Conservation (phyloP, 345 rosid genomes). For the Sisymbrium altissimum region DNA sequence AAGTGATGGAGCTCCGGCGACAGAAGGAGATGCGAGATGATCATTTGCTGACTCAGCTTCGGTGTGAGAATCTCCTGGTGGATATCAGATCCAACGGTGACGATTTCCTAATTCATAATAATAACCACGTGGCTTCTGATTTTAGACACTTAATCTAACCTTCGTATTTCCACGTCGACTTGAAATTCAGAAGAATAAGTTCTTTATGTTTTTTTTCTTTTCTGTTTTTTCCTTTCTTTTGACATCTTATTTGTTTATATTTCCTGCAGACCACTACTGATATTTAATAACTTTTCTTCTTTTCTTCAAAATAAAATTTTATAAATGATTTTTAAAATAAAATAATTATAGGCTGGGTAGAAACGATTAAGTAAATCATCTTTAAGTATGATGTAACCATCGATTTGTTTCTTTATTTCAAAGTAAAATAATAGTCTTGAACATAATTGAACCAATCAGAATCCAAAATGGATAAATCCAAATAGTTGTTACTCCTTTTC, state of each 20-base stretch:
- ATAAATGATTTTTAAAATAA: background rate
- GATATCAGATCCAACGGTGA: constrained; percentile 65
- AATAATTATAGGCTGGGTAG: background rate
- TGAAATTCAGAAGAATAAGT: background rate
- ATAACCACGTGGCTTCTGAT: constrained; percentile 70
- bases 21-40: constrained; percentile 38
- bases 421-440: background rate
- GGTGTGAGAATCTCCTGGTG: constrained; percentile 45
- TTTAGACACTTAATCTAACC: constrained; percentile 63
- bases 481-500: constrained; percentile 5
- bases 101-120: constrained; percentile 55
- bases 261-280: constrained; percentile 8
- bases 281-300: background rate
- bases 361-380: background rate
- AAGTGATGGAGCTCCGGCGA: constrained; percentile 37
- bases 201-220: background rate
- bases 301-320: background rate
- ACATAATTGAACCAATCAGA: constrained; percentile 17
- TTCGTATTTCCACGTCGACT: constrained; percentile 22
- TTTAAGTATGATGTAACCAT: background rate
- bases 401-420: background rate
- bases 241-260: background rate
- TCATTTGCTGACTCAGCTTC: constrained; percentile 43
- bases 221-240: background rate
- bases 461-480: constrained; percentile 16